phyloP scores from a whole-genome alignment of 2,329 filamentous ascomycete genomes.

The Diaporthe citrichinensis region DNA sequence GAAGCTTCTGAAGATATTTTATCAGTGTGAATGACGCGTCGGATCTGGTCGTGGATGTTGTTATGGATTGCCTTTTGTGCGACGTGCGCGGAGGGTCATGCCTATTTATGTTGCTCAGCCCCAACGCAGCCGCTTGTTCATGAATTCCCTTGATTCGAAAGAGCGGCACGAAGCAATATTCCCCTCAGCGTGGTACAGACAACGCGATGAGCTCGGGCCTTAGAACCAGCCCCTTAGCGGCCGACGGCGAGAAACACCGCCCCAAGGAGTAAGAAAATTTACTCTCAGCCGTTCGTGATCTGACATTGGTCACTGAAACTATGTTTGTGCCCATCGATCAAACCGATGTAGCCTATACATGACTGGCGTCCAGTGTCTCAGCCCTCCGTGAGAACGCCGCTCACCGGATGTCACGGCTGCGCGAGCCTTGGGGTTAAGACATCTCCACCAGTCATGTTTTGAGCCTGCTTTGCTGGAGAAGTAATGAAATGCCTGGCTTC shows the following conservation, averaged over 20 bases:
- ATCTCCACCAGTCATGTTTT: no score
- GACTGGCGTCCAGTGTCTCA: background rate
- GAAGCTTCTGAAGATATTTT: no score
- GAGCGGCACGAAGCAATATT: background rate
- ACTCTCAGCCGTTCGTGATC: background rate
- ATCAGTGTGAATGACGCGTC: fast-evolving
- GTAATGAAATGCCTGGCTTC: no score
- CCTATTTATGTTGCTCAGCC: background rate
- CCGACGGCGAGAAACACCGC: background rate
- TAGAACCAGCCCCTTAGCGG: background rate
- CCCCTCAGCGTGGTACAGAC: background rate
- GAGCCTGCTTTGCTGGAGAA: no score
- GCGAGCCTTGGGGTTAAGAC: no score
- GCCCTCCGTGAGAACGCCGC: background rate
- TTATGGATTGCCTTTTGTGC: background rate
- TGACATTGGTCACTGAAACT: background rate
- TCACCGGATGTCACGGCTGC: no score
- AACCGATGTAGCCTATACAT: background rate
- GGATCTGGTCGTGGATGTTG: no score
- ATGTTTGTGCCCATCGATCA: background rate
- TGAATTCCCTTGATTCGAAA: background rate
- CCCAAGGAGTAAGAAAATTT: background rate
- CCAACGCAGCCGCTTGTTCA: background rate
- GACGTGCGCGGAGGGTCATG: background rate
- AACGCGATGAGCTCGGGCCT: background rate